Conservation (phyloP, 1,284 basidiomycete genomes). For the Mycosarcoma mackinlayi region DNA sequence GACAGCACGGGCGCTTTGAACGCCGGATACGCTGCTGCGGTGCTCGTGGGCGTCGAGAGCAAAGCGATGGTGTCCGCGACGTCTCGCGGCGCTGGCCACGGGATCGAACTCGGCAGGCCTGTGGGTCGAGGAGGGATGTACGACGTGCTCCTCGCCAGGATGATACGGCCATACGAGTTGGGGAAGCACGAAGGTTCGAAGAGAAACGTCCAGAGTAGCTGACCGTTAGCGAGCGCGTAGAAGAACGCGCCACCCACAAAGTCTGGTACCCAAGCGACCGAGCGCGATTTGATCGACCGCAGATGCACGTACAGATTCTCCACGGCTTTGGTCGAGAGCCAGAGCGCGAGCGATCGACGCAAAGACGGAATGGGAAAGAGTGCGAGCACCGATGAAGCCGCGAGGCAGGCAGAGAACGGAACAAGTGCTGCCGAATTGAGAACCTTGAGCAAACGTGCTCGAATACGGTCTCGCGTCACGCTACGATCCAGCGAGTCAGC, state of each 20-base stretch:
- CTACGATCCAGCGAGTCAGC: slow-evolving; percentile 16
- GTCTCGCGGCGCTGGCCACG: slow-evolving; percentile 52
- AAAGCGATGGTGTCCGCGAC: slow-evolving; percentile 54
- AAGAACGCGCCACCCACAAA: slow-evolving; percentile 54
- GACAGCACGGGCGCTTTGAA: slow-evolving; percentile 62
- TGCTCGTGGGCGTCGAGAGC: slow-evolving; percentile 47
- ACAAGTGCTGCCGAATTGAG: slow-evolving; percentile 40
- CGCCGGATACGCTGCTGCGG: slow-evolving; percentile 49
- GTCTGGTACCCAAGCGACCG: slow-evolving; percentile 52
- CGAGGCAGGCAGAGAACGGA: slow-evolving; percentile 36
- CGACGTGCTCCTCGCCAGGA: slow-evolving; percentile 48
- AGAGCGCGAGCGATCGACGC: slow-evolving; percentile 40
- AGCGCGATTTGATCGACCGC: slow-evolving; percentile 18
- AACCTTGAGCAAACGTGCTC: slow-evolving; percentile 27
- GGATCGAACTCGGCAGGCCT: slow-evolving; percentile 47
- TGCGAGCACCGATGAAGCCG: slow-evolving; percentile 27
- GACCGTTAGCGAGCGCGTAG: slow-evolving; percentile 60
- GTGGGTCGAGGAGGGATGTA: slow-evolving; percentile 59
- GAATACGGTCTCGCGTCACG: slow-evolving; percentile 35
- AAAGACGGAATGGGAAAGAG: slow-evolving; percentile 36
- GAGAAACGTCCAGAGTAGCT: slow-evolving; percentile 58
- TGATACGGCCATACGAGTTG: slow-evolving; percentile 40
- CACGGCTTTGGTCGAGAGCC: slow-evolving; percentile 46
- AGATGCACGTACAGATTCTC: slow-evolving; percentile 40
- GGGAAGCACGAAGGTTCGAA: slow-evolving; percentile 60